Base-by-base conservation (phyloP, 768 basidiomycete species). In the Strobilomyces confusus region DNA sequence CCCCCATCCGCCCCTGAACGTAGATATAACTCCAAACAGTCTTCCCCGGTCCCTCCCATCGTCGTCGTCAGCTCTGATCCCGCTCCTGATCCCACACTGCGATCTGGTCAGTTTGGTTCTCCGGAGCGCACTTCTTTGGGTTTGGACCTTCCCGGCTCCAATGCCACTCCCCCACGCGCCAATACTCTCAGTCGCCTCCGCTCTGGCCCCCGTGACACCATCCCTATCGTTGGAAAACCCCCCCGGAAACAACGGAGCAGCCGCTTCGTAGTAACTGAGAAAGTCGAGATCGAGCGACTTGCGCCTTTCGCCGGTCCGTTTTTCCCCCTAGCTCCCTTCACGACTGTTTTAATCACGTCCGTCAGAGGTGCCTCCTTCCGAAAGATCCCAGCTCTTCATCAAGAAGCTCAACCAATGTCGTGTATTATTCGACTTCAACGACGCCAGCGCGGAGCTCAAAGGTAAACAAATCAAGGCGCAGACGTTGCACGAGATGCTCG, bases 381-480 rank as follows among this genome's bases (percentile, higher is more conserved):
- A 98, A 69, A 87, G 95, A 33, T 84, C 92, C 32, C 86, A 87
- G 55, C 78, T 99, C 34, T 98, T 99, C 70, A 77, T 98, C 66
- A 92, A 81, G 73, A 99, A 99, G 72, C 80, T 99, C 49, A 86
- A 89, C 70, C 97, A 99, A 69, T 98, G 95, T 74, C 86, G 89
- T 51, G 94, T 98, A 58, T 75, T 99, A 38, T 99, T 99, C 71
- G 97, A 99, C 74, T 99, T 99, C 73, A 98, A 98, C 68, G 97
- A 99, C 68, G 90, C 94, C 43, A 95, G 90, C 63, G 79, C 90
- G 26, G 97, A 99, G 64, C 81, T 99, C 65, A 90, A 88, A 71
- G 95, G 94, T 60, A 99, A 99, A 75, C 95, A 98, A 72, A 90
- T 98, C 74, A 99, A 99, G 77, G 92, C 95, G 2, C 93, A 97